These are phyloP conservation scores for Microsporum canis DNA, from an alignment of 2,329 filamentous ascomycete genomes.

Conservation along the genomic window DNA sequence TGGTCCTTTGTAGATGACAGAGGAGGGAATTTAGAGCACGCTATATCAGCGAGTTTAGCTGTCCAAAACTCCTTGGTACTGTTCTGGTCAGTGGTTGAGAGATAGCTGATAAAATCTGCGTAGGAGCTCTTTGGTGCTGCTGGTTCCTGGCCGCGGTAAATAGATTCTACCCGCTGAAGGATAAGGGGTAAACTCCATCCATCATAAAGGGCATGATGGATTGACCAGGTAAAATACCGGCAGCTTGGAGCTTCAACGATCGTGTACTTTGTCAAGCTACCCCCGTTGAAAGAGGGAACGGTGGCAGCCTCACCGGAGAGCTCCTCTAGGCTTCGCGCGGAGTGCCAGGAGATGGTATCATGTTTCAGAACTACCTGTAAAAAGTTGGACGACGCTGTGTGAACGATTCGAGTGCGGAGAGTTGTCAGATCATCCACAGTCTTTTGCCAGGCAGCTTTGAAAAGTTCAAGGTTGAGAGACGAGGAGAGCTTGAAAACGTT, in stretches of 20 bases:
- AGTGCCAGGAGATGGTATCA: slow-evolving; percentile 26
- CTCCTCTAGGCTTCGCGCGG: slow-evolving; percentile 20
- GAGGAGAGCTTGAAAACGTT: slow-evolving; percentile 32
- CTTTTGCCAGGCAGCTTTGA: slow-evolving; percentile 39
- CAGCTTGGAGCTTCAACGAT: slow-evolving; percentile 23
- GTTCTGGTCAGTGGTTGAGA: slow-evolving; percentile 13
- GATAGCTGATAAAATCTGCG: slow-evolving; percentile 19
- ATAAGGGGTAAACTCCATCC: slow-evolving; percentile 36
- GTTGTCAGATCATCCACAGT: slow-evolving; percentile 37
- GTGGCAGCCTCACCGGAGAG: slow-evolving; percentile 19
- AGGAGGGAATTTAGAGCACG: slow-evolving; percentile 13
- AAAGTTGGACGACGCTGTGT: slow-evolving; percentile 28
- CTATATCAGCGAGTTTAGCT: slow-evolving; percentile 11
- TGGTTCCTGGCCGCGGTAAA: slow-evolving; percentile 19
- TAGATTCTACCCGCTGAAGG: slow-evolving; percentile 27
- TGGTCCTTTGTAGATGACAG: slow-evolving; percentile 8
- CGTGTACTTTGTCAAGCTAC: slow-evolving; percentile 25
- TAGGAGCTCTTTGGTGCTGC: slow-evolving; percentile 12
- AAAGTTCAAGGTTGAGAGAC: slow-evolving; percentile 30
- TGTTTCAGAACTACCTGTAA: slow-evolving; percentile 32
- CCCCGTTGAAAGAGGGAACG: slow-evolving; percentile 27
- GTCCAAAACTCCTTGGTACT: slow-evolving; percentile 16
- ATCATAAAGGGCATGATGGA: slow-evolving; percentile 45
- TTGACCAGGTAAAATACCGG: slow-evolving; percentile 38
- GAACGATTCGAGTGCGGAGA: slow-evolving; percentile 38